Percentiles rank a stretch among this genome's conserved stretches.
Evolutionary conservation across 1,284 basidiomycete species (phyloP).

Genomic region (Ceraceosorus bombacis): DNA sequence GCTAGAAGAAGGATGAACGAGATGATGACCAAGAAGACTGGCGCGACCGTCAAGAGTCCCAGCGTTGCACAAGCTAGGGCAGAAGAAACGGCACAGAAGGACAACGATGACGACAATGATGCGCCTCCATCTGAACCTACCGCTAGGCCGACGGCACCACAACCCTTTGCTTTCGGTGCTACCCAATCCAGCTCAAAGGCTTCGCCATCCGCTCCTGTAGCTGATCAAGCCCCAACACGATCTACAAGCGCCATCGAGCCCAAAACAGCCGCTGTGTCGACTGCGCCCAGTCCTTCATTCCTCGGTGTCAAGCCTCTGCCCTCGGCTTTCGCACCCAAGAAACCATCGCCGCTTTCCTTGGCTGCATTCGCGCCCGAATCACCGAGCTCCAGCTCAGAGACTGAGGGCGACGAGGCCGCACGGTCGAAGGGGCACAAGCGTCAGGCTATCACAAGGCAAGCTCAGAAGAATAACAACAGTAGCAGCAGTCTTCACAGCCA

Average conservation of each 20-base stretch:
- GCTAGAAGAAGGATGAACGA: conserved; percentile 28
- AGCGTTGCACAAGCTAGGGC: no score
- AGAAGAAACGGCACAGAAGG: background rate
- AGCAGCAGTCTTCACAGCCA: background rate
- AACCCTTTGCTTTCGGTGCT: no score
- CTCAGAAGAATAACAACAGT: background rate
- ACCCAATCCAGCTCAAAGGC: no score
- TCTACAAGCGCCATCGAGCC: background rate
- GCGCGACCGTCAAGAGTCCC: no score
- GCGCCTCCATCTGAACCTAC: background rate
- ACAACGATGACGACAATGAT: conserved; percentile 2
- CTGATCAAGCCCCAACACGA: background rate
- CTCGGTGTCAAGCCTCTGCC: conserved; percentile 4
- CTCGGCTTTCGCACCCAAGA: conserved; percentile 28
- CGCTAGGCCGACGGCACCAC: background rate
- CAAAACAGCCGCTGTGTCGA: background rate
- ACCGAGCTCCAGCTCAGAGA: conserved; percentile 17
- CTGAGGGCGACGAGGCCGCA: background rate
- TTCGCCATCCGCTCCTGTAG: no score
- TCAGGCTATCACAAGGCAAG: background rate
- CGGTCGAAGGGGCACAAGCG: background rate
- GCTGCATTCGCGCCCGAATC: conserved; percentile 28
- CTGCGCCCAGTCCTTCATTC: background rate
- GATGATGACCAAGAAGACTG: conserved; percentile 18
- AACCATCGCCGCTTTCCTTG: conserved; percentile 30